These are phyloP conservation scores for Trypanosoma vivax DNA, from an alignment of 208 protist species.

Conservation along the genomic window DNA sequence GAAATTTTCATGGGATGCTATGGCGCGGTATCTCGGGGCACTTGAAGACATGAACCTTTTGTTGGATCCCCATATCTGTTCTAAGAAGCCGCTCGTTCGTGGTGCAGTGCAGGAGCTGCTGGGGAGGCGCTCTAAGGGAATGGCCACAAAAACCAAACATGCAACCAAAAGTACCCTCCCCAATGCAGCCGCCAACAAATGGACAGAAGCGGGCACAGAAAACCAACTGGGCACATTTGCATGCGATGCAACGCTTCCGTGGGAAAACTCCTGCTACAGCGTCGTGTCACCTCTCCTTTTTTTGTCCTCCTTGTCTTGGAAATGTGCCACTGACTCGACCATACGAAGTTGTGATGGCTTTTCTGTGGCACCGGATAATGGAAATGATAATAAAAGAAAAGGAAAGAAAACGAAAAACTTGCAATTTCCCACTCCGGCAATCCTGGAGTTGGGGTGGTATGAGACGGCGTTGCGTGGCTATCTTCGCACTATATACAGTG, in stretches of 20 bases:
- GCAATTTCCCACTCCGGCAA: slow-evolving; percentile 15
- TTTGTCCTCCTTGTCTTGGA: too few species aligned
- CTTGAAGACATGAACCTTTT: slow-evolving; percentile 31
- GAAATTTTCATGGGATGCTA: slow-evolving; percentile 29
- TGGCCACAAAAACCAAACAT: too few species aligned
- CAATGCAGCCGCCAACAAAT: not conserved
- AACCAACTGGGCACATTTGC: not conserved
- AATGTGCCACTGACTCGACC: not conserved
- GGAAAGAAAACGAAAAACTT: slow-evolving; percentile 2
- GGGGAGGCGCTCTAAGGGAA: too few species aligned
- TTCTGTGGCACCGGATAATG: not conserved
- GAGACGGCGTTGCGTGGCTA: slow-evolving; percentile 33
- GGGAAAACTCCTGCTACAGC: too few species aligned
- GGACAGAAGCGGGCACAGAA: not conserved
- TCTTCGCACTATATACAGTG: slow-evolving; percentile 19
- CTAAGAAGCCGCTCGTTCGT: slow-evolving; percentile 27
- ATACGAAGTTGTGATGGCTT: not conserved
- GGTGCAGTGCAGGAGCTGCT: slow-evolving; percentile 9
- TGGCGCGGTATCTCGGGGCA: slow-evolving; percentile 23
- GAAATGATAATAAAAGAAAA: not conserved
- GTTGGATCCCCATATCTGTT: slow-evolving; percentile 23
- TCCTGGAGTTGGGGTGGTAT: slow-evolving; percentile 47
- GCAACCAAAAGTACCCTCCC: not conserved
- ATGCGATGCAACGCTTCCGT: slow-evolving; percentile 4
- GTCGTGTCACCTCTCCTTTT: too few species aligned